Percentiles rank a stretch among this genome's conserved stretches.
Evolutionary conservation across 164 flowering plant species (phyloP).

Genomic region (Taxillus chinensis): DNA sequence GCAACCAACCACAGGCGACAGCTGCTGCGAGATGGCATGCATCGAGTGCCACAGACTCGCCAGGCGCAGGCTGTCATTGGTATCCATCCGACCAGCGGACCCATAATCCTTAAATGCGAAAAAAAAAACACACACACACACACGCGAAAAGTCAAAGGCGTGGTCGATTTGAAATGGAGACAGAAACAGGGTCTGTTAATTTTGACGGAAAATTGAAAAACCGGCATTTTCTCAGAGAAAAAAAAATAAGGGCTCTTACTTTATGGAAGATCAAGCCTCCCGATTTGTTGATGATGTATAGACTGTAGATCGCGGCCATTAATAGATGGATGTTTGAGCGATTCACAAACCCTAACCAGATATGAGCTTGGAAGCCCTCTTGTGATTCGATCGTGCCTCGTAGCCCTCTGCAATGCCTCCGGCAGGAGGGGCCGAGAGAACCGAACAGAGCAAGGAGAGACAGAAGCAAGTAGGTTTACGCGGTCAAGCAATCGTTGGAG

Average conservation of each 20-base stretch:
- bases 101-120: slow-evolving; percentile 57
- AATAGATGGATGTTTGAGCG: not conserved
- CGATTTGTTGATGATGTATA: slow-evolving; percentile 91
- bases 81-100: slow-evolving; percentile 86
- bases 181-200: not conserved
- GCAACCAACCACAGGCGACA: slow-evolving; percentile 75
- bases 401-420: too few relatives aligned
- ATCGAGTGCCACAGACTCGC: slow-evolving; percentile 97
- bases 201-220: not conserved
- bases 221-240: not conserved
- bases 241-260: slow-evolving; percentile 20
- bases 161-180: not conserved
- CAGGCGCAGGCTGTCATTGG: slow-evolving; percentile 82
- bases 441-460: too few relatives aligned
- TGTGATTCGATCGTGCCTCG: too few relatives aligned
- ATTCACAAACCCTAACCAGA: too few relatives aligned
- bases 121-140: not conserved
- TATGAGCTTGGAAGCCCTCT: not conserved
- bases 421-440: too few relatives aligned
- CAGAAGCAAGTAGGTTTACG: too few relatives aligned
- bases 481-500: too few relatives aligned
- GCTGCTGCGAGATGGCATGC: slow-evolving; percentile 96
- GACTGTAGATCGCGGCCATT: slow-evolving; percentile 90
- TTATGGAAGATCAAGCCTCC: slow-evolving; percentile 91
- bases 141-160: not conserved